These are phyloP conservation scores for Fraxinus pennsylvanica DNA, from an alignment of 257 asterid species.

Conservation along the genomic window DNA sequence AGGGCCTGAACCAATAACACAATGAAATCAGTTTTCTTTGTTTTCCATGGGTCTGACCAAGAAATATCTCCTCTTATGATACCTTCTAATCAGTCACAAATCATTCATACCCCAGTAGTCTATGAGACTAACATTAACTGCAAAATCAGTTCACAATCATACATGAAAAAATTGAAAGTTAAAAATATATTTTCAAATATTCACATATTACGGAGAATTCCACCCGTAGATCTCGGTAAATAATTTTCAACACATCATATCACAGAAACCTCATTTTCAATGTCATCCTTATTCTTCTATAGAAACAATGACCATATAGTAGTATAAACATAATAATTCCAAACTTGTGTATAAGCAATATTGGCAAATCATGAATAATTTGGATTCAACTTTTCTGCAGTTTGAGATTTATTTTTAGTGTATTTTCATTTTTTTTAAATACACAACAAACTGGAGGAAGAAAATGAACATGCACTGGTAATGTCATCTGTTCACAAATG, in stretches of 20 bases:
- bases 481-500: background rate
- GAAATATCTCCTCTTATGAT: background rate
- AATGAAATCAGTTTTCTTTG: constrained; percentile 29
- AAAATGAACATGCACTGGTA: background rate
- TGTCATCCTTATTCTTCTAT: background rate
- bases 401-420: constrained; percentile 1
- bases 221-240: background rate
- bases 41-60: constrained; percentile 13
- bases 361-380: background rate
- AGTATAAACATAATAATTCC: background rate
- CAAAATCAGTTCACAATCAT: background rate
- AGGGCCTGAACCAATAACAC: constrained; percentile 66
- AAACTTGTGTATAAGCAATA: background rate
- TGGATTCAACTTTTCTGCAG: background rate
- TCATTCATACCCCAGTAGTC: constrained; percentile 10
- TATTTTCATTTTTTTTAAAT: background rate
- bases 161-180: background rate
- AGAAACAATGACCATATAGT: background rate
- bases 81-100: constrained; percentile 9
- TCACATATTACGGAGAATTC: background rate
- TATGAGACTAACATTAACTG: background rate
- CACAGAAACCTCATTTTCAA: background rate
- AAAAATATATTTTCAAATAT: background rate
- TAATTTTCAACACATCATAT: background rate
- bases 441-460: background rate